Evolutionary conservation across 83 land plant species (phyloP).

Genomic region (Picea abies): DNA sequence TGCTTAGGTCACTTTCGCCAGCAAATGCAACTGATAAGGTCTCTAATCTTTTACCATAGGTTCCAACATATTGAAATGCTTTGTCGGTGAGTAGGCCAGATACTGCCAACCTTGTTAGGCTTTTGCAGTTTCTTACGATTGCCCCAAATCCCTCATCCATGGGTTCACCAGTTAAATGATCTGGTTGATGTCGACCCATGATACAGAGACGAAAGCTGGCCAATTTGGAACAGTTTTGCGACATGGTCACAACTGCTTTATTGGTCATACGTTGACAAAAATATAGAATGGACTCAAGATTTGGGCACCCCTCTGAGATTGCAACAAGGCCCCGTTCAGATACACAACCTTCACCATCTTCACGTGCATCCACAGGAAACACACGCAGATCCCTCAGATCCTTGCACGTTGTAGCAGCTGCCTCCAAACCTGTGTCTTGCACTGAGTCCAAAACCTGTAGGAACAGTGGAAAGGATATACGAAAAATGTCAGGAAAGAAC

Average conservation of each 20-base stretch:
- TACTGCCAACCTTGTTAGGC: constrained; percentile 73
- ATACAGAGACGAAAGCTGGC: constrained; percentile 89
- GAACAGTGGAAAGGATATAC: neutral
- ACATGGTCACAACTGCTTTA: constrained; percentile 74
- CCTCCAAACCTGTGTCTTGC: constrained; percentile 77
- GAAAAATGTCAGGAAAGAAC: constrained; percentile 6
- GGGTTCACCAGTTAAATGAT: constrained; percentile 70
- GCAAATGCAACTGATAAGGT: constrained; percentile 97
- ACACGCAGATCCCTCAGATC: constrained; percentile 87
- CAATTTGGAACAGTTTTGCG: constrained; percentile 72
- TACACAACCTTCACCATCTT: constrained; percentile 56
- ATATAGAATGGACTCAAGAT: constrained; percentile 74
- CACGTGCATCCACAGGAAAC: constrained; percentile 62
- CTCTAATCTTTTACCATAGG: constrained; percentile 71
- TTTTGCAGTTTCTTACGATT: constrained; percentile 74
- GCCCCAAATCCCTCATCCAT: constrained; percentile 97
- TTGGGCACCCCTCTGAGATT: constrained; percentile 88
- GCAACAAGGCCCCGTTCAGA: constrained; percentile 85
- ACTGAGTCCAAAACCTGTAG: constrained; percentile 84
- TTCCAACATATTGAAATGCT: constrained; percentile 82
- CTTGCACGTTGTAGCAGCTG: constrained; percentile 75
- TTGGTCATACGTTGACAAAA: constrained; percentile 96
- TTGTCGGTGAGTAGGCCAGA: constrained; percentile 85
- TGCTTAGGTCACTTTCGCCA: constrained; percentile 68
- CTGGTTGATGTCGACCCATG: constrained; percentile 68